Evolutionary conservation across 2,329 filamentous ascomycete genomes (phyloP).

Genomic region (Claviceps capensis): DNA sequence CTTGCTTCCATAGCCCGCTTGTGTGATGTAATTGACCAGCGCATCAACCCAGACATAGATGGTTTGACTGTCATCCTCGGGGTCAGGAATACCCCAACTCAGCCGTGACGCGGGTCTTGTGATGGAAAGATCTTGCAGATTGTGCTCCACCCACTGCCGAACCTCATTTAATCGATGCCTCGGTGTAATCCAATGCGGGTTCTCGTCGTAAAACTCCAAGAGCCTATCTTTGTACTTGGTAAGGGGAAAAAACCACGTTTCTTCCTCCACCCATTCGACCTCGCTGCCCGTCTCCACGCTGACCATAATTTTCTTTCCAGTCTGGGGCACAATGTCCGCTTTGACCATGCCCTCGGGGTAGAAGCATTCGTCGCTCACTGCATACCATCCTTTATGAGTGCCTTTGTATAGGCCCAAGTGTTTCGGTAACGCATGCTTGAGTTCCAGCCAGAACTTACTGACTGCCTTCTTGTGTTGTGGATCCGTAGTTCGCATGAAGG

Average conservation of each 20-base stretch:
- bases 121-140: conserved; percentile 77
- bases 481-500: conserved; percentile 90
- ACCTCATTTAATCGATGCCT: conserved; percentile 62
- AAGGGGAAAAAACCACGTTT: conserved; percentile 88
- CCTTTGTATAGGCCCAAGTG: conserved; percentile 68
- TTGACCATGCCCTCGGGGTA: conserved; percentile 69
- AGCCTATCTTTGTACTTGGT: conserved; percentile 69
- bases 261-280: conserved; percentile 89
- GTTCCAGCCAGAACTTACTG: conserved; percentile 73
- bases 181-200: conserved; percentile 68
- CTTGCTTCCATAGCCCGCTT: conserved; percentile 52
- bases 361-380: conserved; percentile 90
- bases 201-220: conserved; percentile 64
- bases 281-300: conserved; percentile 80
- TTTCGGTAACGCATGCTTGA: conserved; percentile 41
- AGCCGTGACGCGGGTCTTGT: conserved; percentile 69
- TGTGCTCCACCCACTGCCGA: conserved; percentile 58
- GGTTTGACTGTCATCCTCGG: conserved; percentile 70
- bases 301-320: conserved; percentile 70
- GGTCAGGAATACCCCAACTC: conserved; percentile 80
- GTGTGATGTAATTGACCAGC: conserved; percentile 84
- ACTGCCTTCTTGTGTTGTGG: conserved; percentile 70
- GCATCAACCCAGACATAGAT: conserved; percentile 99
- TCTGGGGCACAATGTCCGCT: conserved; percentile 60
- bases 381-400: conserved; percentile 92